Percentiles rank a stretch among this genome's conserved stretches.
phyloP scores from a whole-genome alignment of 2,329 filamentous ascomycete genomes.

The Fusarium subglutinans region DNA sequence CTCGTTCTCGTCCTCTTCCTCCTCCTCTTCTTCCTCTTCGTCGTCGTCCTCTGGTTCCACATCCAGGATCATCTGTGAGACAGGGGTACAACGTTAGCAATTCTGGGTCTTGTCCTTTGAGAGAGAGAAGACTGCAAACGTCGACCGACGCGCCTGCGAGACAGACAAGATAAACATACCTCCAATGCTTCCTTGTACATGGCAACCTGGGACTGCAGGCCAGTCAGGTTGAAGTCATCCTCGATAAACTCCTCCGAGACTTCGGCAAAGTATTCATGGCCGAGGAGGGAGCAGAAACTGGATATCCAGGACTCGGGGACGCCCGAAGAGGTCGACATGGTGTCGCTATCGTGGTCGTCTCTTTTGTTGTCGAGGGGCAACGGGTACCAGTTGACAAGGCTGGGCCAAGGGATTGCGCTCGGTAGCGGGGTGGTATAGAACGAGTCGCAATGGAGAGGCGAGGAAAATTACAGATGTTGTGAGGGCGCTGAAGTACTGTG shows the following conservation, averaged over 20 bases:
- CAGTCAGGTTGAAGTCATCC: conserved; percentile 99
- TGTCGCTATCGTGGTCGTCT: conserved; percentile 22
- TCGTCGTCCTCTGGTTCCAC: conserved; percentile 96
- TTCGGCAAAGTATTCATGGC: conserved; percentile 99
- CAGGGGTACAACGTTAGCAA: conserved; percentile 12
- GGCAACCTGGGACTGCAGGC: conserved; percentile 91
- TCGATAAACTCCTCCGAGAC: conserved; percentile 99
- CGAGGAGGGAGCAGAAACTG: conserved; percentile 93
- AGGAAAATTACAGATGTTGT: not conserved
- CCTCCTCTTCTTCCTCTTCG: conserved; percentile 85
- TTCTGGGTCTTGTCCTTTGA: not conserved
- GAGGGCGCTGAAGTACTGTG: conserved; percentile 11
- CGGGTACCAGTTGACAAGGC: conserved; percentile 17
- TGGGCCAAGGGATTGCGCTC: conserved; percentile 20
- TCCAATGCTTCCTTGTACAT: conserved; percentile 99
- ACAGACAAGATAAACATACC: conserved; percentile 52
- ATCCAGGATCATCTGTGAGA: conserved; percentile 88
- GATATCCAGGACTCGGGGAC: conserved; percentile 93
- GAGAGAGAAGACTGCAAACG: not conserved
- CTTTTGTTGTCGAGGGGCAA: conserved; percentile 14
- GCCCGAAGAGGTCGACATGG: conserved; percentile 69
- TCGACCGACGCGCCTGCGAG: not conserved
- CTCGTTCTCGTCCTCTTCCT: conserved; percentile 77
- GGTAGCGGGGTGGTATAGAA: not conserved
- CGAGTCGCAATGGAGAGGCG: conserved; percentile 8